Conservation (phyloP, 495 filamentous ascomycete species). For the Astrothelium macrocarpum region DNA sequence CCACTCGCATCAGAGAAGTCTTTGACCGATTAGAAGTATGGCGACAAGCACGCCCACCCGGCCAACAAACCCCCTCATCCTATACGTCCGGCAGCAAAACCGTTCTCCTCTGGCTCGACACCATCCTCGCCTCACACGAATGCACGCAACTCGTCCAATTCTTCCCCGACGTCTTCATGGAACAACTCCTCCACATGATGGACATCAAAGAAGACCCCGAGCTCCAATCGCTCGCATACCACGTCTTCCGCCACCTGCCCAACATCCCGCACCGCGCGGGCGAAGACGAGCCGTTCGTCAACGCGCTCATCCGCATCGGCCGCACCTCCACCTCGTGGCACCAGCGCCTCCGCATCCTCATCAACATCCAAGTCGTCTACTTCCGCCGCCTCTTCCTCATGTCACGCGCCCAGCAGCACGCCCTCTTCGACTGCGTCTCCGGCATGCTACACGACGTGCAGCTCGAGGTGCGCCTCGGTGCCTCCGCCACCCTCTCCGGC, state of each 20-base stretch:
- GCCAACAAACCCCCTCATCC: conserved; percentile 83
- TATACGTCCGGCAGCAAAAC: conserved; percentile 97
- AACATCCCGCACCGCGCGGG: conserved; percentile 89
- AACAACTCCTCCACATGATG: conserved; percentile 97
- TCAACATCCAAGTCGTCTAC: conserved; percentile 99
- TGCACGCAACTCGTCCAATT: conserved; percentile 85
- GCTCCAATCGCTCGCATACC: conserved; percentile 87
- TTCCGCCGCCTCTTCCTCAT: conserved; percentile 96
- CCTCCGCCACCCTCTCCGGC: conserved; percentile 80
- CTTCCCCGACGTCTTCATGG: conserved; percentile 82
- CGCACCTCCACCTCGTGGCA: conserved; percentile 86
- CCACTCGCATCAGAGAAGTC: conserved; percentile 58
- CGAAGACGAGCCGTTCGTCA: conserved; percentile 74
- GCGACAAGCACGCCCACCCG: conserved; percentile 73
- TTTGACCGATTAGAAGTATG: conserved; percentile 78
- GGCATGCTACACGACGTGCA: conserved; percentile 89
- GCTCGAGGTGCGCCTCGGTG: conserved; percentile 89
- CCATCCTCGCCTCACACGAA: conserved; percentile 79
- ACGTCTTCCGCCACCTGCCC: conserved; percentile 92
- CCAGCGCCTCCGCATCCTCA: conserved; percentile 88
- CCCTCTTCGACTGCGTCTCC: conserved; percentile 79
- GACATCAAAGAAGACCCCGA: conserved; percentile 98
- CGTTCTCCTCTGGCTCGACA: conserved; percentile 89
- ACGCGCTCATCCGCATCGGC: conserved; percentile 78
- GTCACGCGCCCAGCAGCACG: conserved; percentile 59